phyloP scores from a whole-genome alignment of 805 yeast species.

The Kuraishia cidri region DNA sequence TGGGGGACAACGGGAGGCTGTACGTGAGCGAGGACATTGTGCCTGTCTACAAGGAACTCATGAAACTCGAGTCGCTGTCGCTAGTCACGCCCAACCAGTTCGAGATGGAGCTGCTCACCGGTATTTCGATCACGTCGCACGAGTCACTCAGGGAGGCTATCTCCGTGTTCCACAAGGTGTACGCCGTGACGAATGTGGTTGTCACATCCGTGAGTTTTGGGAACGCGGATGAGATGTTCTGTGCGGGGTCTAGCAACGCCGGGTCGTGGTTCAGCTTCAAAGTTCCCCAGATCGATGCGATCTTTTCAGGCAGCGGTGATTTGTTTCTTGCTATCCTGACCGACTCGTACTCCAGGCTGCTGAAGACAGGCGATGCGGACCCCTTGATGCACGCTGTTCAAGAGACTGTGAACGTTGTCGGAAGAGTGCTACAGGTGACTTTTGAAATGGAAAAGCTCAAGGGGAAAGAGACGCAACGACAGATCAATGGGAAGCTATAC shows the following conservation, averaged over 20 bases:
- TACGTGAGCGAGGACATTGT: slow-evolving; percentile 60
- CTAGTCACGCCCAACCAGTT: slow-evolving; percentile 69
- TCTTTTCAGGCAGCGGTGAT: slow-evolving; percentile 72
- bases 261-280: slow-evolving; percentile 21
- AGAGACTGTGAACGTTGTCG: slow-evolving; percentile 29
- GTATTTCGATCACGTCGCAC: slow-evolving; percentile 27
- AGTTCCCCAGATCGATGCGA: slow-evolving; percentile 43
- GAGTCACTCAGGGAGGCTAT: slow-evolving; percentile 28
- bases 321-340: slow-evolving; percentile 55
- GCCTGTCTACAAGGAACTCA: slow-evolving; percentile 38
- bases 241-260: slow-evolving; percentile 27
- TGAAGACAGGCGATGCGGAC: not conserved
- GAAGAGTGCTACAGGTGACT: slow-evolving; percentile 30
- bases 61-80: slow-evolving; percentile 31
- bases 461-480: slow-evolving; percentile 5
- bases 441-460: slow-evolving; percentile 13
- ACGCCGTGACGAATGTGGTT: slow-evolving; percentile 41
- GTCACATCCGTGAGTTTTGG: slow-evolving; percentile 44
- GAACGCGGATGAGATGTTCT: slow-evolving; percentile 16
- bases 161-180: slow-evolving; percentile 28
- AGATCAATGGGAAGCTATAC: slow-evolving; percentile 11
- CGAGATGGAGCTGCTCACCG: slow-evolving; percentile 58
- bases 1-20: slow-evolving; percentile 83
- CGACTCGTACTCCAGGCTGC: slow-evolving; percentile 31
- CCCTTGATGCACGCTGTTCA: slow-evolving; percentile 24